Evolutionary conservation across 306 rosid genomes (phyloP).

Genomic region (Benincasa hispida): DNA sequence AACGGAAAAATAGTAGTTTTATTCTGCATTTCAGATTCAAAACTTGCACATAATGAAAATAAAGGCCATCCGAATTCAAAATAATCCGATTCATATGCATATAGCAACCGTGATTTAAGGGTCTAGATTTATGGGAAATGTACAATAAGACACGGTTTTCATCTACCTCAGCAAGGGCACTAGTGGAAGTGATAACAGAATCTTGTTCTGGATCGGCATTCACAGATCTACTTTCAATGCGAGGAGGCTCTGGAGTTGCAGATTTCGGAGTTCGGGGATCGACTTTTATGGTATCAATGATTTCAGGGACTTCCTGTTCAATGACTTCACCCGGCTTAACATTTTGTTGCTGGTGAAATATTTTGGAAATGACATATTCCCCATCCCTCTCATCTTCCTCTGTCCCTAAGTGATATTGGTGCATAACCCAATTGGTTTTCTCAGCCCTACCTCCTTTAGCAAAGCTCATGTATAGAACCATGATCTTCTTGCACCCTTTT

Average conservation of each 20-base stretch:
- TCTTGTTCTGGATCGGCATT: constrained; percentile 27
- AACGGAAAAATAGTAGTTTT: background rate
- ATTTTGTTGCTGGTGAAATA: constrained; percentile 38
- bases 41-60: background rate
- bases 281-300: constrained; percentile 26
- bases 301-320: constrained; percentile 38
- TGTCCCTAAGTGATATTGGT: constrained; percentile 54
- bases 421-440: constrained; percentile 58
- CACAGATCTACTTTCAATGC: constrained; percentile 22
- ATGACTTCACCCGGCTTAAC: constrained; percentile 17
- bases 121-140: background rate
- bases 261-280: constrained; percentile 71
- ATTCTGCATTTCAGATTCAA: background rate
- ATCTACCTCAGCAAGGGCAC: constrained; percentile 34
- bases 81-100: background rate
- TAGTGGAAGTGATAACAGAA: background rate
- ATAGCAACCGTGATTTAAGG: background rate
- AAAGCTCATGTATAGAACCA: constrained; percentile 44
- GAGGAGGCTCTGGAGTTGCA: constrained; percentile 56
- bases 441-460: constrained; percentile 35
- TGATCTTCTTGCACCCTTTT: constrained; percentile 51
- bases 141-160: background rate
- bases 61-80: background rate
- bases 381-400: constrained; percentile 48
- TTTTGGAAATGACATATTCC: constrained; percentile 46